phyloP scores from a whole-genome alignment of 371 early-diverging fungal genomes.

The Mucor velutinosus region DNA sequence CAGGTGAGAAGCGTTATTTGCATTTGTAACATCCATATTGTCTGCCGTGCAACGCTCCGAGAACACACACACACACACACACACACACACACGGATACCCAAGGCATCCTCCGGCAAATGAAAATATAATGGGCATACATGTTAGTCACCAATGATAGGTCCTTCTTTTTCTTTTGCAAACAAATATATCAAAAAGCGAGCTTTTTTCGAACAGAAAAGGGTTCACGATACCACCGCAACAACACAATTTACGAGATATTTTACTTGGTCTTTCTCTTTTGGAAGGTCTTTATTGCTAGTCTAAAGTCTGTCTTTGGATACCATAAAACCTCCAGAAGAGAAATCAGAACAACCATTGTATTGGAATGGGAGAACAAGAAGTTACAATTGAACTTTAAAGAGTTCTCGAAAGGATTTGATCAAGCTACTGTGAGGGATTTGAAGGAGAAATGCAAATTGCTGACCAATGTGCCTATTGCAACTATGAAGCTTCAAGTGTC shows the following conservation, averaged over 20 bases:
- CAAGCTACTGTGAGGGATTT: constrained; percentile 43
- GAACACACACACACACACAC: background rate
- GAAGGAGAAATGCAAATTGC: constrained; percentile 40
- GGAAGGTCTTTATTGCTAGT: constrained; percentile 31
- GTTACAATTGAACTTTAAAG: constrained; percentile 39
- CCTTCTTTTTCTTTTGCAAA: background rate
- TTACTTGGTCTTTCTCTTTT: constrained; percentile 21
- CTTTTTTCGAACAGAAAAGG: background rate
- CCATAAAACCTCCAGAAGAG: constrained; percentile 37
- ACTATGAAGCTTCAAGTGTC: constrained; percentile 48
- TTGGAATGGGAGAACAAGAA: constrained; percentile 41
- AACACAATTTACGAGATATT: constrained; percentile 19
- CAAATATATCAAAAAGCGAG: background rate
- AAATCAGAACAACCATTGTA: constrained; percentile 32
- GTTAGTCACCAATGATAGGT: background rate
- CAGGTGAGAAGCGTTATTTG: background rate
- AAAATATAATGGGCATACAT: background rate
- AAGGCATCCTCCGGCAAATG: background rate
- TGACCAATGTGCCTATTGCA: constrained; percentile 50
- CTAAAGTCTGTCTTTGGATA: constrained; percentile 42
- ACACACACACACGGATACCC: too few relatives aligned
- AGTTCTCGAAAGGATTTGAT: constrained; percentile 35
- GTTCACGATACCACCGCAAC: background rate
- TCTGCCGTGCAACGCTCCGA: background rate
- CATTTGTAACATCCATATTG: background rate